Conservation (phyloP, 2,329 filamentous ascomycete genomes). For the Sordariomycetes sp. region DNA sequence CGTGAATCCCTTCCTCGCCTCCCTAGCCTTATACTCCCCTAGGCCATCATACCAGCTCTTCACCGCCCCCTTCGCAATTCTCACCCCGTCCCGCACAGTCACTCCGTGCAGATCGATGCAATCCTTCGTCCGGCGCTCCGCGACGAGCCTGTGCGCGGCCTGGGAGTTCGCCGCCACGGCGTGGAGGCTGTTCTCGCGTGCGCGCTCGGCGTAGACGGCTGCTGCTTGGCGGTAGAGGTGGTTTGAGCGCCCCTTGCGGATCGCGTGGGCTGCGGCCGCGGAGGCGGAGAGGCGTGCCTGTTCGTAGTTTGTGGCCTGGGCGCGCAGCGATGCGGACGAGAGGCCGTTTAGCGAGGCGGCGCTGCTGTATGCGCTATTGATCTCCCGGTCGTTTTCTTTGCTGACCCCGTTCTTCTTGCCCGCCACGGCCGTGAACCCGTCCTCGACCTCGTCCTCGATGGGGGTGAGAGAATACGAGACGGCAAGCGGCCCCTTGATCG, state of each 20-base stretch:
- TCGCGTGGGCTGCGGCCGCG: slow-evolving; percentile 24
- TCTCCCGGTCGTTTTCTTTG: slow-evolving; percentile 8
- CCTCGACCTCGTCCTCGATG: slow-evolving; percentile 17
- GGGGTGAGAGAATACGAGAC: slow-evolving; percentile 25
- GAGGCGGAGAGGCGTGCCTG: slow-evolving; percentile 14
- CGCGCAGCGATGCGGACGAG: not conserved
- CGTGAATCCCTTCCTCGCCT: slow-evolving; percentile 38
- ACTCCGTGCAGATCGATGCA: slow-evolving; percentile 75
- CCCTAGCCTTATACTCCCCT: not conserved
- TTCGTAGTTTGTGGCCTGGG: not conserved
- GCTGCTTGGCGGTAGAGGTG: slow-evolving; percentile 64
- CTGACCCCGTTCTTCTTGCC: slow-evolving; percentile 5
- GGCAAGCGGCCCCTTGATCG: slow-evolving; percentile 20
- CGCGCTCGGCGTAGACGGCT: slow-evolving; percentile 60
- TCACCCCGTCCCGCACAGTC: slow-evolving; percentile 64
- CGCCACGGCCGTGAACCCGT: not conserved
- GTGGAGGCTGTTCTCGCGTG: slow-evolving; percentile 43
- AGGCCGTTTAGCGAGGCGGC: not conserved
- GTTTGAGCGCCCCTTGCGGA: slow-evolving; percentile 46
- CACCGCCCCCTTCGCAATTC: slow-evolving; percentile 58
- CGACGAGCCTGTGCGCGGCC: slow-evolving; percentile 58
- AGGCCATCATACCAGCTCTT: slow-evolving; percentile 50
- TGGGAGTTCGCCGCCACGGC: slow-evolving; percentile 2
- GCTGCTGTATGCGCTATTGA: not conserved
- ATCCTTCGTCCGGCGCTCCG: slow-evolving; percentile 45